phyloP scores from a whole-genome alignment of 441 rosid species.

The Erodium moschatum region DNA sequence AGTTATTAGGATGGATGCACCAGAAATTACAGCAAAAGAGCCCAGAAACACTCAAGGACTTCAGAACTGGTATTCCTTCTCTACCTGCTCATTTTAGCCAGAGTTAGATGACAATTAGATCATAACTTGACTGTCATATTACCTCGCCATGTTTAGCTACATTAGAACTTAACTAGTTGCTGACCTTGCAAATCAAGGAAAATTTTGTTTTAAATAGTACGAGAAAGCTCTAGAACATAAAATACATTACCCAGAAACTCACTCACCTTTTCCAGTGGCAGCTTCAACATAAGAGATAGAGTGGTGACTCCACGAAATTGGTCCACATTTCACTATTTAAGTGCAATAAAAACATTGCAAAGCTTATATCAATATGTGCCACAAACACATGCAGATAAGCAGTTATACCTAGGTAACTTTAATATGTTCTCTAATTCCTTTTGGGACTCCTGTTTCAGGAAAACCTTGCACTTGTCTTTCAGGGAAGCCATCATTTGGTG shows the following conservation, averaged over 20 bases:
- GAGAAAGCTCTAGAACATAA: not conserved
- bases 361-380: not conserved
- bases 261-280: conserved; percentile 8
- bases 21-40: conserved; percentile 40
- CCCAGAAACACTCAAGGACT: conserved; percentile 50
- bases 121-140: conserved; percentile 5
- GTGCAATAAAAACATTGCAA: not conserved
- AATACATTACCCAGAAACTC: conserved; percentile 7
- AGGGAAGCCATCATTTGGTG: conserved; percentile 41
- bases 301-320: conserved; percentile 4
- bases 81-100: conserved; percentile 17
- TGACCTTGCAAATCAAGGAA: not conserved
- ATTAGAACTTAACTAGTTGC: not conserved
- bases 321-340: conserved; percentile 11
- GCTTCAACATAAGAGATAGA: not conserved
- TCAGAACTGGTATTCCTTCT: conserved; percentile 47
- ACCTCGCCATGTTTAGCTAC: not conserved
- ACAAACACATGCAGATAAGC: conserved; percentile 8
- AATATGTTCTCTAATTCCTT: conserved; percentile 21
- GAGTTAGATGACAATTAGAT: conserved; percentile 5
- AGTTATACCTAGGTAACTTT: conserved; percentile 11
- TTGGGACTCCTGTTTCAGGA: conserved; percentile 39
- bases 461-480: conserved; percentile 45
- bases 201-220: conserved; percentile 5
- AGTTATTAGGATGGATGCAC: conserved; percentile 79